Evolutionary conservation across 192 early-diverging fungal species (phyloP).

Genomic region (Backusella liffmaniae): DNA sequence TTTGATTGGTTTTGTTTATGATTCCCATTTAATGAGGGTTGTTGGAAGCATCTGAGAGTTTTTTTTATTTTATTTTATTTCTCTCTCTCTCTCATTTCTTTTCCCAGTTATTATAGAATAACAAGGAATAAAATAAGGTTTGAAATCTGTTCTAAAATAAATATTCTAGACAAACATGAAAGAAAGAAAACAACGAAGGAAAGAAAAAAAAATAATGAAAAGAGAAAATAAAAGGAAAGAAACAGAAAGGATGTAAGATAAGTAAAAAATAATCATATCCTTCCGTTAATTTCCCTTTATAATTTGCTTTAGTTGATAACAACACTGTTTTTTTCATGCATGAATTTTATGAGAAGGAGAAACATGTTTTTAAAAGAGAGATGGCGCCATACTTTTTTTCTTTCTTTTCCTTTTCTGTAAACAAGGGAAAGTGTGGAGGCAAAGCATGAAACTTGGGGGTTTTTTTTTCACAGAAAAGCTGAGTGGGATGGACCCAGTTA

Average conservation of each 20-base stretch:
- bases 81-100: not conserved
- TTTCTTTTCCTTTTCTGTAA: not conserved
- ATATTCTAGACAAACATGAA: not conserved
- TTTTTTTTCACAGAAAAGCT: not conserved
- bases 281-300: not conserved
- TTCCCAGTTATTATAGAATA: not conserved
- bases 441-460: not conserved
- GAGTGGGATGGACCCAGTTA: not conserved
- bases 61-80: not conserved
- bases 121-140: not conserved
- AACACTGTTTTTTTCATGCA: not conserved
- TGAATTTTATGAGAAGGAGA: not conserved
- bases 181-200: not conserved
- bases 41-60: not conserved
- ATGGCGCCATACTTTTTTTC: not conserved
- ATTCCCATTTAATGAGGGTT: not conserved
- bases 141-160: slow-evolving; percentile 5
- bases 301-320: not conserved
- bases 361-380: not conserved
- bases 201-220: not conserved
- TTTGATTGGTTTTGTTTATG: not conserved
- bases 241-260: not conserved
- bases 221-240: not conserved
- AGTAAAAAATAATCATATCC: not conserved
- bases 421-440: not conserved